These are phyloP conservation scores for Rhizopogon roseolus DNA, from an alignment of 768 basidiomycete species.

Conservation along the genomic window DNA sequence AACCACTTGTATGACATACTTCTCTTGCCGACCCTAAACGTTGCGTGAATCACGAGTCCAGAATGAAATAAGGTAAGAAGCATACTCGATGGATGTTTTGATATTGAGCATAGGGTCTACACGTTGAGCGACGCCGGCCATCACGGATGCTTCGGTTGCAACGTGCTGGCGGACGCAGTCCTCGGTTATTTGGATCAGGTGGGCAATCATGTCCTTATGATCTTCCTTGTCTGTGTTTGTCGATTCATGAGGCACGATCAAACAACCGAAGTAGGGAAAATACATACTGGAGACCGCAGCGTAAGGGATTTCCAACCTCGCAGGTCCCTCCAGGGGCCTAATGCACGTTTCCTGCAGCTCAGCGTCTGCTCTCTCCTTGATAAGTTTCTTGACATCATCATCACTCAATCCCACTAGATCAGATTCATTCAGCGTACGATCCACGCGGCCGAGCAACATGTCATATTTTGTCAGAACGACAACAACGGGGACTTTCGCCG, in stretches of 20 bases:
- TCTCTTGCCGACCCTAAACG: not conserved
- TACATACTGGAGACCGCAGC: not conserved
- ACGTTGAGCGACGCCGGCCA: conserved; percentile 1
- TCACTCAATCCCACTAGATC: not conserved
- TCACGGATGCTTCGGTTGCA: not conserved
- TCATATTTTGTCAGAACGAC: conserved; percentile 2
- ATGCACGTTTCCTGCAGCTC: not conserved
- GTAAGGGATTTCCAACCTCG: not conserved
- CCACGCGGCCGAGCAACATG: not conserved
- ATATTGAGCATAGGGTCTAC: not conserved
- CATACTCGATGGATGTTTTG: conserved; percentile 1
- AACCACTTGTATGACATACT: conserved; percentile 1
- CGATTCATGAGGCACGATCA: not conserved
- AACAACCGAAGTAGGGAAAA: not conserved
- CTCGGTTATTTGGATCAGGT: not conserved
- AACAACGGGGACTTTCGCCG: conserved; percentile 1
- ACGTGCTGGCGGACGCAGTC: not conserved
- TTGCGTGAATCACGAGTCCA: not conserved
- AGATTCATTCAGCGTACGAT: conserved; percentile 27
- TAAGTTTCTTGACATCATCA: conserved; percentile 1
- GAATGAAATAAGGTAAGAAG: not conserved
- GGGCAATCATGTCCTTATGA: not conserved
- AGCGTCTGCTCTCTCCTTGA: not conserved
- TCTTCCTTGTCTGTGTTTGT: not conserved
- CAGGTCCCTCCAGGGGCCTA: not conserved